Conservation (phyloP, 768 basidiomycete species). For the Collybia nuda region DNA sequence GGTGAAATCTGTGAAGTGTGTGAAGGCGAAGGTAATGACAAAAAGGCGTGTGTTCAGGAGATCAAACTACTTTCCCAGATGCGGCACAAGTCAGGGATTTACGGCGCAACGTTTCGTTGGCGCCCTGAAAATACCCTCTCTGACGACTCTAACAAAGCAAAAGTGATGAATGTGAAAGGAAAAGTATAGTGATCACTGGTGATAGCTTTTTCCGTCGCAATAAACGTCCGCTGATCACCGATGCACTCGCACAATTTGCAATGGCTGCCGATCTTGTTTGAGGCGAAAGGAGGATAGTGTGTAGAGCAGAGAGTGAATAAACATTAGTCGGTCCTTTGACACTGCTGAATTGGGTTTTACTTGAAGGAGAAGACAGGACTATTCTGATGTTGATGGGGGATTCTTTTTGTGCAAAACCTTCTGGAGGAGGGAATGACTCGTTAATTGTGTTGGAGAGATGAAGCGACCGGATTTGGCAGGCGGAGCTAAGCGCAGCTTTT, state of each 20-base stretch:
- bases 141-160: no score
- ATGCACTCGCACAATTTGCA: neutral
- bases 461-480: slow-evolving; percentile 15
- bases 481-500: slow-evolving; percentile 17
- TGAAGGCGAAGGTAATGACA: no score
- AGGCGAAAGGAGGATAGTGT: neutral
- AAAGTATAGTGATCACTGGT: no score
- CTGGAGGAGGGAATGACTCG: slow-evolving; percentile 2
- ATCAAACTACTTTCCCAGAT: no score
- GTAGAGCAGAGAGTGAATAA: neutral
- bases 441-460: slow-evolving; percentile 17
- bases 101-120: no score
- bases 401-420: slow-evolving; percentile 18
- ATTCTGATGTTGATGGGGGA: slow-evolving; percentile 7
- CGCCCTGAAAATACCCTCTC: no score
- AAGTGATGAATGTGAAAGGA: no score
- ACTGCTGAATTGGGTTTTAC: slow-evolving; percentile 2
- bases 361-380: slow-evolving; percentile 5
- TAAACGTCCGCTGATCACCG: neutral
- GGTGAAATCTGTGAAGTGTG: no score
- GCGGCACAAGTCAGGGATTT: no score
- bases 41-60: no score
- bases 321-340: slow-evolving; percentile 4
- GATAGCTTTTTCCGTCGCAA: neutral
- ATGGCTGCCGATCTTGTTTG: slow-evolving; percentile 8